Evolutionary conservation across 2,329 filamentous ascomycete species (phyloP).

Genomic region (Knufia petricola): DNA sequence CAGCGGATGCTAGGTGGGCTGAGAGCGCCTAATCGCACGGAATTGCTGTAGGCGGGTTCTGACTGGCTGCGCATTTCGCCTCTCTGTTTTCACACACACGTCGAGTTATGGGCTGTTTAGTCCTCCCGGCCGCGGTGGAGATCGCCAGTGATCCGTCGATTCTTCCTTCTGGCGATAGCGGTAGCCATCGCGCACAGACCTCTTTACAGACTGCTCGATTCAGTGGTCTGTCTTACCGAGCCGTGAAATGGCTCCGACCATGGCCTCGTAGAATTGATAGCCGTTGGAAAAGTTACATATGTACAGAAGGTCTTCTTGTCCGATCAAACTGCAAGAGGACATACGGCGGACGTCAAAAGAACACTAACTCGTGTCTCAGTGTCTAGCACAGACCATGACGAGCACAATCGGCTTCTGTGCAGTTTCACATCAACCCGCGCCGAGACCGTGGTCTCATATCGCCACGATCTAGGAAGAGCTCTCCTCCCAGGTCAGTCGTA

Average conservation of each 20-base stretch:
- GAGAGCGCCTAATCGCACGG: slow-evolving; percentile 7
- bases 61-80: slow-evolving; percentile 7
- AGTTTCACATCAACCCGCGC: slow-evolving; percentile 9
- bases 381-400: slow-evolving; percentile 5
- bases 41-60: not conserved
- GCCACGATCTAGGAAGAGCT: not conserved
- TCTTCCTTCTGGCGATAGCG: not conserved
- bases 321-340: too few species aligned
- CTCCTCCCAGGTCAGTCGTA: slow-evolving; percentile 1
- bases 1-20: not conserved
- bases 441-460: slow-evolving; percentile 6
- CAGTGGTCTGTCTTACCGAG: not conserved
- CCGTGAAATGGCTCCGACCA: not conserved
- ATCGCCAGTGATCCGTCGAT: not conserved
- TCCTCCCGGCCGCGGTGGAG: slow-evolving; percentile 2
- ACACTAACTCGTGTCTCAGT: slow-evolving; percentile 1
- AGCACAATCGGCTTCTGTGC: slow-evolving; percentile 5
- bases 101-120: not conserved
- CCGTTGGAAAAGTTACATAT: too few species aligned
- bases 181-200: not conserved
- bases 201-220: not conserved
- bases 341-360: slow-evolving; percentile 4
- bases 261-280: too few species aligned
- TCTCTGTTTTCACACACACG: slow-evolving; percentile 5
- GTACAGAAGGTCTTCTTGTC: too few species aligned